A percentile compares a stretch with the other conserved stretches of the same genome.
phyloP scores from a whole-genome alignment of 306 rosid species.

The Prosopis cineraria region DNA sequence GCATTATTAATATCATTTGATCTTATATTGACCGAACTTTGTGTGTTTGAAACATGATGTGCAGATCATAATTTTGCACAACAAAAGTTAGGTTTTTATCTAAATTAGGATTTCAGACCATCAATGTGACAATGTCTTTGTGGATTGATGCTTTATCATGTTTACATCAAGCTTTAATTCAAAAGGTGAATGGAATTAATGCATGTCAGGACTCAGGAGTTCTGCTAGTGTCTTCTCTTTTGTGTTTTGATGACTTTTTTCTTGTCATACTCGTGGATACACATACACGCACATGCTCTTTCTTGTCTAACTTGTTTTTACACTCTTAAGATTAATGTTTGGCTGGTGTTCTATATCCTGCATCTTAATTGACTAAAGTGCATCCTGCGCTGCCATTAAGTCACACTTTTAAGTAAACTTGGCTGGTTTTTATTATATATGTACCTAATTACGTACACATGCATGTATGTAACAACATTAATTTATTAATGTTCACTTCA shows the following conservation, averaged over 20 bases:
- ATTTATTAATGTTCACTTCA: slow-evolving; percentile 5
- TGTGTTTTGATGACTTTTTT: background rate
- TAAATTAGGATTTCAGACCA: background rate
- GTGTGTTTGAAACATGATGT: background rate
- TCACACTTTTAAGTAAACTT: background rate
- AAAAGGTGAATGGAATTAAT: background rate
- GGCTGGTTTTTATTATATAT: background rate
- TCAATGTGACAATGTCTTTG: background rate
- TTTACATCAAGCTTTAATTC: background rate
- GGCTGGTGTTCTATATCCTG: slow-evolving; percentile 5
- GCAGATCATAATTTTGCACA: background rate
- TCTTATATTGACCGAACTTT: slow-evolving; percentile 6
- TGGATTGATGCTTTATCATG: slow-evolving; percentile 10
- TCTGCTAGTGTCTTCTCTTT: background rate
- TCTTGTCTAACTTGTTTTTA: background rate
- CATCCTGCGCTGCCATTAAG: slow-evolving; percentile 15
- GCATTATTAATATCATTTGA: background rate
- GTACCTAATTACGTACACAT: background rate
- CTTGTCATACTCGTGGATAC: background rate
- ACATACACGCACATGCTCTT: background rate
- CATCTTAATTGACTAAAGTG: slow-evolving; percentile 22
- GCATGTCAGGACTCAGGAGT: background rate
- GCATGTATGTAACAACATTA: background rate
- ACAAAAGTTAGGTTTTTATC: background rate
- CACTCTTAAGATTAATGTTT: slow-evolving; percentile 4